These are phyloP conservation scores for Yarrowia sp. DNA, from an alignment of 805 yeast genomes.

Conservation along the genomic window DNA sequence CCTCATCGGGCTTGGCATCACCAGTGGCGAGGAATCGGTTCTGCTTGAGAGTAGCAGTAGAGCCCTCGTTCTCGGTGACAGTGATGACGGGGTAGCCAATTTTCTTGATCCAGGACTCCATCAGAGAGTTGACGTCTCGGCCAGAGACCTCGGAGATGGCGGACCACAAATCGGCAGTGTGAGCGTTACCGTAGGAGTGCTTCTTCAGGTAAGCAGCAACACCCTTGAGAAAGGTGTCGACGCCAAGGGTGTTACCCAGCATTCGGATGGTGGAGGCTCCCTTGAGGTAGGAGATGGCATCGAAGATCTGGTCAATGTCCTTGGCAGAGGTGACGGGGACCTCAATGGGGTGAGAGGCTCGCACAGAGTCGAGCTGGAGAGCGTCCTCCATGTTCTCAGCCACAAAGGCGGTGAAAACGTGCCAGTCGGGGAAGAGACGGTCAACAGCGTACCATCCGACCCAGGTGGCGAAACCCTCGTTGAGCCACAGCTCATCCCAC, in stretches of 20 bases:
- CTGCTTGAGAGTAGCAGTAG: constrained; percentile 55
- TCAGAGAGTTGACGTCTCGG: constrained; percentile 70
- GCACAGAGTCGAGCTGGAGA: constrained; percentile 70
- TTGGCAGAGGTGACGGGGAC: constrained; percentile 80
- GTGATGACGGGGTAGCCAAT: constrained; percentile 78
- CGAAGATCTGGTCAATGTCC: constrained; percentile 84
- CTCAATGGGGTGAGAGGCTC: constrained; percentile 86
- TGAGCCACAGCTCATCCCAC: constrained; percentile 91
- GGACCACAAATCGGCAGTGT: constrained; percentile 78
- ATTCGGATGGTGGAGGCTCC: constrained; percentile 81
- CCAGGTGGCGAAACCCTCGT: constrained; percentile 91
- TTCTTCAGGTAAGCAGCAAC: constrained; percentile 77
- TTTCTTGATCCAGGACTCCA: constrained; percentile 82
- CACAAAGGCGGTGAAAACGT: constrained; percentile 82
- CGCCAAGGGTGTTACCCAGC: constrained; percentile 83
- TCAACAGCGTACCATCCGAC: constrained; percentile 87
- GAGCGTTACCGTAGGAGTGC: constrained; percentile 79
- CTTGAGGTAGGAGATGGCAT: constrained; percentile 81
- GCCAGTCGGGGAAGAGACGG: constrained; percentile 81
- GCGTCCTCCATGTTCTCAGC: constrained; percentile 77
- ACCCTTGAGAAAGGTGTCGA: constrained; percentile 76
- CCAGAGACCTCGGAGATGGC: constrained; percentile 74
- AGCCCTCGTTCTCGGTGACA: constrained; percentile 62
- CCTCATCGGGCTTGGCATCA: constrained; percentile 78
- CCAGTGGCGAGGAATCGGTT: constrained; percentile 78